Conservation (phyloP, 2,329 filamentous ascomycete genomes). For the Fulvia fulva region DNA sequence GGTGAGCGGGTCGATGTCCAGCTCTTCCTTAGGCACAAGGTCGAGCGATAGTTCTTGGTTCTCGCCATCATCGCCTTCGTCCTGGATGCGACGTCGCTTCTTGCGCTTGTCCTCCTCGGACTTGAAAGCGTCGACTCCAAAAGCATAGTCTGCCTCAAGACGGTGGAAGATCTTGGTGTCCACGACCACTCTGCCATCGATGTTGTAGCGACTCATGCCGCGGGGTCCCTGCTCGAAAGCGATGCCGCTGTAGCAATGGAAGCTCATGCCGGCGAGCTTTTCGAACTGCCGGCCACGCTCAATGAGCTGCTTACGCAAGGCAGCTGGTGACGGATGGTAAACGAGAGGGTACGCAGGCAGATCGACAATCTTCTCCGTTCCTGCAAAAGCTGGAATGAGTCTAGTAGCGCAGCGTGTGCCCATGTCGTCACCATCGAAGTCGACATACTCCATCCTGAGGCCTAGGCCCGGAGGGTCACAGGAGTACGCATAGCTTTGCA, state of each 20-base stretch:
- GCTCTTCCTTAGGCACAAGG: slow-evolving; percentile 18
- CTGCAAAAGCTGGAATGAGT: slow-evolving; percentile 21
- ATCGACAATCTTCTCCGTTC: slow-evolving; percentile 21
- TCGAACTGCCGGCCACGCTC: slow-evolving; percentile 27
- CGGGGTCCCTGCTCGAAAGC: slow-evolving; percentile 21
- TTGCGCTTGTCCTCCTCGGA: slow-evolving; percentile 18
- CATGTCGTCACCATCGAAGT: slow-evolving; percentile 33
- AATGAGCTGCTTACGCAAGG: slow-evolving; percentile 20
- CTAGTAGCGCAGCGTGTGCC: slow-evolving; percentile 18
- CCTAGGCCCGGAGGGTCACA: slow-evolving; percentile 25
- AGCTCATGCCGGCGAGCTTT: slow-evolving; percentile 27
- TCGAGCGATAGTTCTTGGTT: slow-evolving; percentile 24
- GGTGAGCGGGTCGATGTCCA: slow-evolving; percentile 24
- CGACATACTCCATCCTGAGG: slow-evolving; percentile 30
- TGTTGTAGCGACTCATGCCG: slow-evolving; percentile 23
- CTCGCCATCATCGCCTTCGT: slow-evolving; percentile 23
- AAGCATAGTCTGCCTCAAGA: slow-evolving; percentile 25
- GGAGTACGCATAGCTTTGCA: slow-evolving; percentile 30
- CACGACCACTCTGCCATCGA: slow-evolving; percentile 28
- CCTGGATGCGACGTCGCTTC: slow-evolving; percentile 16
- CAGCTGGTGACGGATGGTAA: slow-evolving; percentile 17
- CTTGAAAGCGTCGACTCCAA: slow-evolving; percentile 23
- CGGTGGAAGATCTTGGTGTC: slow-evolving; percentile 31
- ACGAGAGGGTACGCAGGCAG: slow-evolving; percentile 26
- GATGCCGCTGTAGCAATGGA: slow-evolving; percentile 25